Base-by-base conservation (phyloP, 1,284 basidiomycete species). In the Austroboletus rostrupii region DNA sequence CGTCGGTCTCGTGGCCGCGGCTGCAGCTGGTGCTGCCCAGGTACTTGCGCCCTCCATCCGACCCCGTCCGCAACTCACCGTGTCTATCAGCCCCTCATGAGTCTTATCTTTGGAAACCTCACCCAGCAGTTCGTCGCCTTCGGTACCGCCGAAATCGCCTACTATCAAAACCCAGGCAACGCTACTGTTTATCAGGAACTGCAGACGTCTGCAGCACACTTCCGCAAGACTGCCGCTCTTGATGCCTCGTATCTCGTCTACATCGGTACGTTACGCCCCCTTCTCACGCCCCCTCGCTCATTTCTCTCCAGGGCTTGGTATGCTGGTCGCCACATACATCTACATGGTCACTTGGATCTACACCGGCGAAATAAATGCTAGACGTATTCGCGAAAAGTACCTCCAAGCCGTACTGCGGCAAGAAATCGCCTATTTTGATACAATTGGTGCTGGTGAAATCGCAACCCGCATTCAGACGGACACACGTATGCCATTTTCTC, bases 401-500 rank as follows among this genome's bases (percentile, higher is more conserved):
- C 79, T 96, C 8, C 71, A 77, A 48, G 82, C 90, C 2, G 70
- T 92, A 14, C 75, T 95, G 14, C 85, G 91, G 35, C 89, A 93
- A 69, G 86, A 96, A 67, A 83, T 91, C 50, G 85, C 88, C 11
- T 98, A 83, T 73, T 97, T 98, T 64, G 96, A 98, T 66, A 82
- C 86, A 17, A 82, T 97, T 49, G 95, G 96, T 20, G 88, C 95
- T 6, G 96, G 96, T 53, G 96, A 98, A 69, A 85, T 99, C 33
- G 90, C 96, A 1, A 97, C 94, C 1, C 86, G 94, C 49, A 98
- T 98, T 56, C 91, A 96, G 66, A 92, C 89, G 1, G 92, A 94
- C 65, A 92, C 87, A n/a, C 87, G 87, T 87, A 62, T 57, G 81
- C 72, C 28, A n/a, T 7, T 26, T 8, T 8, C 23, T 13, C 7